Evolutionary conservation across 148 eudicot species (phyloP).

Genomic region (Rhododendron kiyosumense): DNA sequence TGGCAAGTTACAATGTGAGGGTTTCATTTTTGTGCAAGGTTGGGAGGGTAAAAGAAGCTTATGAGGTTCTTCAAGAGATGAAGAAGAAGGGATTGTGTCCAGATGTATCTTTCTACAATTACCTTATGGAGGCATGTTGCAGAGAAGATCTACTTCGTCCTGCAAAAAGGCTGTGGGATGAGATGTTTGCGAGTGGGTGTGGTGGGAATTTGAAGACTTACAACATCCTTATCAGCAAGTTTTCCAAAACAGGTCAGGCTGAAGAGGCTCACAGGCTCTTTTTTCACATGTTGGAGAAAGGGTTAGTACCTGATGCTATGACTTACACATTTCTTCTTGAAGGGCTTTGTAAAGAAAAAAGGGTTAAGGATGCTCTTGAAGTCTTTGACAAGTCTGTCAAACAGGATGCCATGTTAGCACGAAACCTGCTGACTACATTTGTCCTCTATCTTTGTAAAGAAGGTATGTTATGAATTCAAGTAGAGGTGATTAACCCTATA

Average conservation of each 20-base stretch:
- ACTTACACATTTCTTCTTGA: conserved; percentile 56
- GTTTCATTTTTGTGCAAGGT: conserved; percentile 57
- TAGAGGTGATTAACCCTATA: background rate
- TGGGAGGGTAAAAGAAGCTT: conserved; percentile 71
- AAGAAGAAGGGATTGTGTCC: conserved; percentile 66
- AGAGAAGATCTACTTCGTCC: conserved; percentile 78
- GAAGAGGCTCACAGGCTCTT: conserved; percentile 56
- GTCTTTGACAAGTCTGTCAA: conserved; percentile 50
- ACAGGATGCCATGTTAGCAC: conserved; percentile 47
- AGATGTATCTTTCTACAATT: conserved; percentile 61
- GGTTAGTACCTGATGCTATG: conserved; percentile 40
- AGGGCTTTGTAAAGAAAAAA: conserved; percentile 57
- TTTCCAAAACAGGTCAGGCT: conserved; percentile 43
- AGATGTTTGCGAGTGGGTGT: conserved; percentile 80
- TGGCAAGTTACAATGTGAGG: conserved; percentile 53
- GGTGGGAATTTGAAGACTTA: conserved; percentile 57
- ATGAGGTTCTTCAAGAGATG: conserved; percentile 64
- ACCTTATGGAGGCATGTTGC: conserved; percentile 81
- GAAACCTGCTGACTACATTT: conserved; percentile 36
- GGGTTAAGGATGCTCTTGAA: conserved; percentile 45
- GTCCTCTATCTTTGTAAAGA: conserved; percentile 57
- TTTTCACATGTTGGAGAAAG: conserved; percentile 51
- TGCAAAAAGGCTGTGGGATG: conserved; percentile 92
- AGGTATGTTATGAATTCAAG: conserved; percentile 33
- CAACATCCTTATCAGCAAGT: conserved; percentile 56